phyloP scores from a whole-genome alignment of 2,329 filamentous ascomycete genomes.

The Akanthomyces lecanii region DNA sequence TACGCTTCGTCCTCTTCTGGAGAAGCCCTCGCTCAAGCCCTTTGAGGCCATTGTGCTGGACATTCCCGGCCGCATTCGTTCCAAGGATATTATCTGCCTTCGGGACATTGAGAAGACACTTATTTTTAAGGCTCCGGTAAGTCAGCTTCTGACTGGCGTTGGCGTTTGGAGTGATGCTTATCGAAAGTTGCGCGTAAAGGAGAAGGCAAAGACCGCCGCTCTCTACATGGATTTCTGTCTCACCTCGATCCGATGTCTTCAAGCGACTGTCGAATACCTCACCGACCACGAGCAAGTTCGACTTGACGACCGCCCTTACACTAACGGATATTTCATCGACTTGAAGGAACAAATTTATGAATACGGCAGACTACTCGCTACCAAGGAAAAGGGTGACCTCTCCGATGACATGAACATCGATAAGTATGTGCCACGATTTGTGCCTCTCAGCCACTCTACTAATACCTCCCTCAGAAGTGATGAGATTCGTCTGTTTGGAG shows the following conservation, averaged over 20 bases:
- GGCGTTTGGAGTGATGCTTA: constrained; percentile 61
- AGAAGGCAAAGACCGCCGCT: constrained; percentile 66
- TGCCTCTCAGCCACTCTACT: constrained; percentile 28
- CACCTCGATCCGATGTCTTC: constrained; percentile 83
- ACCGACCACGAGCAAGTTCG: constrained; percentile 82
- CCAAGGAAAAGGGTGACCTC: constrained; percentile 62
- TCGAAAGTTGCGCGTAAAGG: constrained; percentile 70
- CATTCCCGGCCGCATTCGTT: constrained; percentile 72
- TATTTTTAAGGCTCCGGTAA: constrained; percentile 88
- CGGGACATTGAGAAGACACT: constrained; percentile 93
- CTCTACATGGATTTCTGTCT: constrained; percentile 85
- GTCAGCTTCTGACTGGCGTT: constrained; percentile 57
- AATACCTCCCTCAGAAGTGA: constrained; percentile 43
- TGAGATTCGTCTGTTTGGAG: constrained; percentile 75
- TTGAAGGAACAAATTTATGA: constrained; percentile 88
- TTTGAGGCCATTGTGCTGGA: constrained; percentile 78
- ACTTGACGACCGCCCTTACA: constrained; percentile 84
- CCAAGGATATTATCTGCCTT: constrained; percentile 83
- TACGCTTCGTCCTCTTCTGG: constrained; percentile 73
- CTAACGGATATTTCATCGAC: constrained; percentile 94
- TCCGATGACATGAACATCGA: constrained; percentile 56
- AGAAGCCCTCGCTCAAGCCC: constrained; percentile 67
- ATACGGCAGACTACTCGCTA: constrained; percentile 80
- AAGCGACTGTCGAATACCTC: constrained; percentile 81
- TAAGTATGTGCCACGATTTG: constrained; percentile 44